phyloP scores from a whole-genome alignment of 202 grass and related monocot species.

The Bolboschoenoplectus hybrid region DNA sequence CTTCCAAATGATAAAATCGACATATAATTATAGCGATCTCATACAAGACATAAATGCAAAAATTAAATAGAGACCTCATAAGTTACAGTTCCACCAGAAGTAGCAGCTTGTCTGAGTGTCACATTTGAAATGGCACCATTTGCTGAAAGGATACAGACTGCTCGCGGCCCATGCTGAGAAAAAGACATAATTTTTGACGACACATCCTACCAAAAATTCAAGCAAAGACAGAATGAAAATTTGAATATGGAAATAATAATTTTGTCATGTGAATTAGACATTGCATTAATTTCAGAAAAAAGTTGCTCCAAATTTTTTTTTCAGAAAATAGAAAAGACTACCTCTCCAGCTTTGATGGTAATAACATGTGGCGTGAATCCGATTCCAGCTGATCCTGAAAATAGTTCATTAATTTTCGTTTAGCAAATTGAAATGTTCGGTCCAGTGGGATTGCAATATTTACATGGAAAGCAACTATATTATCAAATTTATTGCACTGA shows the following conservation, averaged over 20 bases:
- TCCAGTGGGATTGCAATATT: constrained; percentile 6
- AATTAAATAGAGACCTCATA: constrained; percentile 76
- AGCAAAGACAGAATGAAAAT: constrained; percentile 1
- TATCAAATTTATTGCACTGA: constrained; percentile 6
- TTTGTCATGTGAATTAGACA: not conserved
- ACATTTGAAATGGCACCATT: constrained; percentile 98
- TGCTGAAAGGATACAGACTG: constrained; percentile 93
- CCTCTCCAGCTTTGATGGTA: constrained; percentile 93
- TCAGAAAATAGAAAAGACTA: constrained; percentile 46
- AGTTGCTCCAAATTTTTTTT: not conserved
- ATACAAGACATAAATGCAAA: constrained; percentile 13
- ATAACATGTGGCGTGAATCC: constrained; percentile 99
- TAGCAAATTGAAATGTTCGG: constrained; percentile 18
- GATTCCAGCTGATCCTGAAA: constrained; percentile 69
- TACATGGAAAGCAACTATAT: not conserved
- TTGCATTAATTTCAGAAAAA: constrained; percentile 22
- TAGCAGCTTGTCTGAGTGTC: constrained; percentile 88
- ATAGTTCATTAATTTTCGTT: constrained; percentile 2
- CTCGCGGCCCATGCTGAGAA: constrained; percentile 77
- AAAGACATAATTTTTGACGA: constrained; percentile 93
- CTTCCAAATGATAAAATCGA: constrained; percentile 18
- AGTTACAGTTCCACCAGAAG: constrained; percentile 97
- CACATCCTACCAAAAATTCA: constrained; percentile 71
- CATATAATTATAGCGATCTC: not conserved
- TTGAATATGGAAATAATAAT: not conserved